A percentile compares a stretch with the other conserved stretches of the same genome.
Conservation (phyloP, 352 stramenopile genomes). For the Globisporangium nunn region DNA sequence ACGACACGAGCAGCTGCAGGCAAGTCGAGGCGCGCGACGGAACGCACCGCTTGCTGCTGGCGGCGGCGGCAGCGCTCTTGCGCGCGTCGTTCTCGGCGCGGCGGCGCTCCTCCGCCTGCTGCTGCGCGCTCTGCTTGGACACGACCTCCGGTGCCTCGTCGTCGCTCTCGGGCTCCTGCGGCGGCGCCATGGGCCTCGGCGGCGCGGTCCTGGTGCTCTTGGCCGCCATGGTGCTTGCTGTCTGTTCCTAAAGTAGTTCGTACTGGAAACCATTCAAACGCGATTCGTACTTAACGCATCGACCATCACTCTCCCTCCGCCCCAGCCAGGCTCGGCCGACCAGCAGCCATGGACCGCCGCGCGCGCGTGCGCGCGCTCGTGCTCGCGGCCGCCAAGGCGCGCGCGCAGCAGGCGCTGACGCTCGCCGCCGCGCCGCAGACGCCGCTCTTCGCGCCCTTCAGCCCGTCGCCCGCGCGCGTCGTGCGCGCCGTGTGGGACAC, state of each 20-base stretch:
- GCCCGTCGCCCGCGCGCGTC: constrained; percentile 48
- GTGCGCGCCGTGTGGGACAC: constrained; percentile 61
- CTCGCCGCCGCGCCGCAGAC: constrained; percentile 13
- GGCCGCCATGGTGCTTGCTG: neutral
- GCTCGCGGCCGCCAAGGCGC: constrained; percentile 51
- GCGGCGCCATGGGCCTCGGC: constrained; percentile 3
- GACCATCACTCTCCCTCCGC: neutral
- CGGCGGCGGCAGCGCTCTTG: constrained; percentile 23
- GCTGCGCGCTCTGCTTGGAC: constrained; percentile 57
- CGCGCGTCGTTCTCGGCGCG: constrained; percentile 46
- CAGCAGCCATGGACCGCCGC: constrained; percentile 5
- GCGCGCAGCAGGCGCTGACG: constrained; percentile 38
- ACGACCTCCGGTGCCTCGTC: constrained; percentile 76
- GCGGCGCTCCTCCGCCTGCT: constrained; percentile 41
- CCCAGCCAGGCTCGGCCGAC: no score
- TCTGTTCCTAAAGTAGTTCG: no score
- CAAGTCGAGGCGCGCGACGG: no score
- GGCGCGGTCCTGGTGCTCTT: constrained; percentile 1
- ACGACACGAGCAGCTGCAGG: no score
- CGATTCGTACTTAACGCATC: neutral
- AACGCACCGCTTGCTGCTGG: constrained; percentile 35
- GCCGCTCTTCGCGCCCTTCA: constrained; percentile 67
- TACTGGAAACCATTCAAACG: neutral
- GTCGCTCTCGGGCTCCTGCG: constrained; percentile 37
- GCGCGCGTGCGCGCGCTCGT: constrained; percentile 46